These are phyloP conservation scores for Hebeloma cylindrosporum DNA, from an alignment of 768 basidiomycete species.

Conservation along the genomic window DNA sequence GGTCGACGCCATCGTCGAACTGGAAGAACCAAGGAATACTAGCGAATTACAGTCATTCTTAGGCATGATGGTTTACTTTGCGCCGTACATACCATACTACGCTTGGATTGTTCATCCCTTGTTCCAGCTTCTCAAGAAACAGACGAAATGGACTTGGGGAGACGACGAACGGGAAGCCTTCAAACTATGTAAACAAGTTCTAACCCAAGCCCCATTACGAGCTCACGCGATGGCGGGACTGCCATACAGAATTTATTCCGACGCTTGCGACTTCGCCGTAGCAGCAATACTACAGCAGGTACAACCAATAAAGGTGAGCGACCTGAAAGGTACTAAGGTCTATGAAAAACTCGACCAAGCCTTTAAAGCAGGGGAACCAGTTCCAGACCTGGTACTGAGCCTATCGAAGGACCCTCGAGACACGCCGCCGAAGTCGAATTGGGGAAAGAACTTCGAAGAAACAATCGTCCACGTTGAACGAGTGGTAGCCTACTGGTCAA, in stretches of 20 bases:
- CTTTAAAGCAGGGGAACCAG: constrained; percentile 12
- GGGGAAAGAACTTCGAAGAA: constrained; percentile 28
- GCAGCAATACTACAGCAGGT: constrained; percentile 34
- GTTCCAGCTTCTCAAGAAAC: constrained; percentile 34
- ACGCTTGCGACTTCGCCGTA: constrained; percentile 32
- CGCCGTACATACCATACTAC: constrained; percentile 36
- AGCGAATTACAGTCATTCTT: constrained; percentile 32
- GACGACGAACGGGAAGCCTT: constrained; percentile 28
- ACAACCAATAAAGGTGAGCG: constrained; percentile 25
- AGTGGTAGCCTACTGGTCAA: constrained; percentile 19
- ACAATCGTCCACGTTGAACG: constrained; percentile 29
- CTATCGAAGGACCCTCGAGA: constrained; percentile 21
- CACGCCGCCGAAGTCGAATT: constrained; percentile 15
- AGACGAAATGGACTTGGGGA: constrained; percentile 21
- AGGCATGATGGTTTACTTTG: constrained; percentile 40
- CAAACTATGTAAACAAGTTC: constrained; percentile 25
- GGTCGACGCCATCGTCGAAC: constrained; percentile 31
- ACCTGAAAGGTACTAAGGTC: constrained; percentile 27
- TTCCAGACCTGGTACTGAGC: constrained; percentile 23
- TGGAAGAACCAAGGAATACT: constrained; percentile 26
- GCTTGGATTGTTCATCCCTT: constrained; percentile 33
- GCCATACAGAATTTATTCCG: constrained; percentile 37
- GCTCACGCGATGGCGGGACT: constrained; percentile 27
- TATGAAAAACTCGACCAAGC: constrained; percentile 27
- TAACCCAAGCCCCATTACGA: constrained; percentile 32